Evolutionary conservation across 2,329 filamentous ascomycete genomes (phyloP).

Genomic region (Apiospora arundinis): DNA sequence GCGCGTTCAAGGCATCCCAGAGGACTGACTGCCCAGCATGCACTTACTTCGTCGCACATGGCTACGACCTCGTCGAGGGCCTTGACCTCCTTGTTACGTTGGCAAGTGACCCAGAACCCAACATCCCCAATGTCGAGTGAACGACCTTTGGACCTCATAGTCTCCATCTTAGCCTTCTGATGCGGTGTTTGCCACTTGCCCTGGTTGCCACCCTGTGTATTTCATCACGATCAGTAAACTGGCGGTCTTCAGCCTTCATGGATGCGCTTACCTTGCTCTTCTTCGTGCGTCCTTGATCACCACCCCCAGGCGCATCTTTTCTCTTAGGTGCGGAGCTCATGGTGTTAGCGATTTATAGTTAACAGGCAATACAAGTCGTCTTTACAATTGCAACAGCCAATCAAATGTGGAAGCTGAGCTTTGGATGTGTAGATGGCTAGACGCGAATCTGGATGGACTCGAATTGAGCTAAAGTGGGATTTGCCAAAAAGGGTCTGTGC

Average conservation of each 20-base stretch:
- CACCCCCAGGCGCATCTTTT: conserved; percentile 40
- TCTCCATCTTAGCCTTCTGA: conserved; percentile 57
- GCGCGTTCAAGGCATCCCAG: neutral
- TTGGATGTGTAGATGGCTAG: neutral
- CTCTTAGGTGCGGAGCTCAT: conserved; percentile 45
- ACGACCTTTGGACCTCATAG: conserved; percentile 47
- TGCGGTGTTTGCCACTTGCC: conserved; percentile 69
- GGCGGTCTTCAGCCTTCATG: neutral
- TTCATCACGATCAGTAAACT: conserved; percentile 20
- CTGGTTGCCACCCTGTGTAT: conserved; percentile 53
- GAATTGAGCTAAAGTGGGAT: neutral
- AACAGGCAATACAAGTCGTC: neutral
- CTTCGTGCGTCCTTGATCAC: conserved; percentile 35
- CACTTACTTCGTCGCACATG: conserved; percentile 69
- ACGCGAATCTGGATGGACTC: neutral
- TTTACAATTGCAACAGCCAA: neutral
- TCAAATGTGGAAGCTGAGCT: neutral
- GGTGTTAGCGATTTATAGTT: neutral
- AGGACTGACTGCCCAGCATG: no score
- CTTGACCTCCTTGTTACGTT: conserved; percentile 72
- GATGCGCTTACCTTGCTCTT: conserved; percentile 44
- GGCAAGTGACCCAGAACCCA: conserved; percentile 81
- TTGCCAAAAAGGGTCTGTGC: conserved; percentile 11
- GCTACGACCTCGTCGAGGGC: conserved; percentile 71
- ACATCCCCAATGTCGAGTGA: conserved; percentile 70